Evolutionary conservation across 176 grass and related monocot genomes (phyloP).

Genomic region (Metroxylon sagu): DNA sequence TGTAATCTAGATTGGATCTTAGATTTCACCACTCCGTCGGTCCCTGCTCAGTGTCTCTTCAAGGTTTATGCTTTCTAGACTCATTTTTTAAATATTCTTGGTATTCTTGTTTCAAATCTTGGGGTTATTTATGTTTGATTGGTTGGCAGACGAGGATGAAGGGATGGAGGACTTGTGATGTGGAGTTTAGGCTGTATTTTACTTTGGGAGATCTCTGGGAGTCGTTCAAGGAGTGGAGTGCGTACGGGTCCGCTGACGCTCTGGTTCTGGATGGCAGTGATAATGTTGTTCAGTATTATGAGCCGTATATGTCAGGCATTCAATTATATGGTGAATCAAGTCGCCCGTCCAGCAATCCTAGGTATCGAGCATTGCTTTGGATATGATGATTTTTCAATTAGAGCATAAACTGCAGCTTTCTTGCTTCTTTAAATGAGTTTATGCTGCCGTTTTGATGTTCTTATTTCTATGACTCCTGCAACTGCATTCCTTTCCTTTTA

Average conservation of each 20-base stretch:
- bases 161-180: constrained; percentile 5
- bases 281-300: constrained; percentile 38
- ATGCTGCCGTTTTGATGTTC: too few relatives aligned
- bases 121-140: constrained; percentile 1
- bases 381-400: neutral
- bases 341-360: neutral
- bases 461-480: too few relatives aligned
- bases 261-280: constrained; percentile 34
- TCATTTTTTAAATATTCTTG: neutral
- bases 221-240: constrained; percentile 44
- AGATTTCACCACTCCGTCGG: constrained; percentile 39
- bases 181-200: constrained; percentile 20
- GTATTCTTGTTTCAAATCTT: constrained; percentile 1
- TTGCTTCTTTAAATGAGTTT: too few relatives aligned
- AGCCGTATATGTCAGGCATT: constrained; percentile 45
- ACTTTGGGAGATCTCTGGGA: constrained; percentile 33
- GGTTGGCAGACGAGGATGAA: constrained; percentile 17
- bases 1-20: constrained; percentile 64
- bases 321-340: constrained; percentile 31
- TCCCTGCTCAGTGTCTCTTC: constrained; percentile 22
- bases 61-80: constrained; percentile 31
- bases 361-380: neutral
- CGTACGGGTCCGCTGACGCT: constrained; percentile 30
- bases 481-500: too few relatives aligned
- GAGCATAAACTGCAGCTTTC: too few relatives aligned